Conservation (phyloP, 139 green algal genomes). For the Volvox reticuliferus region DNA sequence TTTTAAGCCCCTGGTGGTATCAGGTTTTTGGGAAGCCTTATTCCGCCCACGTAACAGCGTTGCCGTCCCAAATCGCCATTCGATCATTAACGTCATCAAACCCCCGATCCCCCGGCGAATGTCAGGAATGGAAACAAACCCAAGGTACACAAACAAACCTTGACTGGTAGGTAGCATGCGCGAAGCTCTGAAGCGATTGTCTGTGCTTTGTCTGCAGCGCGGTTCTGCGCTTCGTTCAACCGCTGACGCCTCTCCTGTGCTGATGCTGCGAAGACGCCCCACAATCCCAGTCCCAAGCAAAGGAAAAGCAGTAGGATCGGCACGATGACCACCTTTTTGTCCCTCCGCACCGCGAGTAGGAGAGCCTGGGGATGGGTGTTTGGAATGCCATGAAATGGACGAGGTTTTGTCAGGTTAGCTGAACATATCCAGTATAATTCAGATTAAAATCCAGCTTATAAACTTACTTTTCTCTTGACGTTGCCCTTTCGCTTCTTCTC, state of each 20-base stretch:
- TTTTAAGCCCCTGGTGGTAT: too few relatives aligned
- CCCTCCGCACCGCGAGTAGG: conserved; percentile 12
- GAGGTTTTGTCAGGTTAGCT: too few relatives aligned
- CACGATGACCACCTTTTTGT: conserved; percentile 8
- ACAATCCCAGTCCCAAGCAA: conserved; percentile 7
- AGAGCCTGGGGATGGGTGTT: not conserved
- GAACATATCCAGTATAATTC: too few relatives aligned
- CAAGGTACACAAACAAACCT: not conserved
- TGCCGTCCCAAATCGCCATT: too few relatives aligned
- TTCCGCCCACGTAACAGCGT: too few relatives aligned
- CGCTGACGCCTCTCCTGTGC: not conserved
- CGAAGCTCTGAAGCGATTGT: conserved; percentile 37
- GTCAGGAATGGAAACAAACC: too few relatives aligned
- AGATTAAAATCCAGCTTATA: not conserved
- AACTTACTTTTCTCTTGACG: not conserved
- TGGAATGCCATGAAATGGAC: not conserved
- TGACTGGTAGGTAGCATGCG: conserved; percentile 19
- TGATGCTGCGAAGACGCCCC: conserved; percentile 30
- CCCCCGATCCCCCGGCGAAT: too few relatives aligned
- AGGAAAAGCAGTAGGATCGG: conserved; percentile 3
- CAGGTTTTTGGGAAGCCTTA: too few relatives aligned
- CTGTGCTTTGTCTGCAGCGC: conserved; percentile 32
- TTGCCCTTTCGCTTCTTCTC: not conserved
- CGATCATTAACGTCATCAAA: too few relatives aligned
- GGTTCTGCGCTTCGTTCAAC: not conserved